Evolutionary conservation across 371 early-diverging fungal species (phyloP), one percentile per base, ranked within the genome.

Genomic region (Phascolomyces articulosus): DNA sequence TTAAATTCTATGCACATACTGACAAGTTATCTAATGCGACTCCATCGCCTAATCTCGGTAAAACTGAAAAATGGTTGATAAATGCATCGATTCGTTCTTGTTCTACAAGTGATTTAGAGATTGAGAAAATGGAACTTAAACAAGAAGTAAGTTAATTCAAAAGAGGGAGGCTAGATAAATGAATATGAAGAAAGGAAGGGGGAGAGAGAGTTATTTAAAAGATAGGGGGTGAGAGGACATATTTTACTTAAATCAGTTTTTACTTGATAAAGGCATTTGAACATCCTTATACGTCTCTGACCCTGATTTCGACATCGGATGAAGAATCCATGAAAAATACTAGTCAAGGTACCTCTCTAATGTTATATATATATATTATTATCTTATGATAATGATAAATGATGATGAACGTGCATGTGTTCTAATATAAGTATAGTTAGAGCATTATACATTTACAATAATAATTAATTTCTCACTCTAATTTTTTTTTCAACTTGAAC

Each of bases 51-150:
- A 63, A 63, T 21, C 59, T 75, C 23, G 70, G 59, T 38, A 67
- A 67, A 67, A 63, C 66, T 1, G 83, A 82, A 53, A 64, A 63
- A 41, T 78, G 77, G 73, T 64, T 74, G 7, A 51, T 87, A n/a
- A 65, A 69, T 16, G 74, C 75, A 6, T 67, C 78, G 2, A 64
- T 87, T 15, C 72, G 74, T 24, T 80, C 80, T 60, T 73, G 73
- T 24, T 77, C 82, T 18, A 62, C 79, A 26, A 83, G 79, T 75
- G 83, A 82, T 49, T 47, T 85, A 28, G 84, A 82, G 41, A 74
- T 85, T 13, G 76, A 65, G 16, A 63, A 62, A 48, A 65, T 80
- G 18, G 72, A 68, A 18, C 61, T 84, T 20, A 62, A 71, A 60
- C 67, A 74, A 62, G 68, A 71, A 59, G 77, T 75, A 74, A 56